Base-by-base conservation (phyloP, 176 grass and related monocot genomes). In the Oryza nivara region DNA sequence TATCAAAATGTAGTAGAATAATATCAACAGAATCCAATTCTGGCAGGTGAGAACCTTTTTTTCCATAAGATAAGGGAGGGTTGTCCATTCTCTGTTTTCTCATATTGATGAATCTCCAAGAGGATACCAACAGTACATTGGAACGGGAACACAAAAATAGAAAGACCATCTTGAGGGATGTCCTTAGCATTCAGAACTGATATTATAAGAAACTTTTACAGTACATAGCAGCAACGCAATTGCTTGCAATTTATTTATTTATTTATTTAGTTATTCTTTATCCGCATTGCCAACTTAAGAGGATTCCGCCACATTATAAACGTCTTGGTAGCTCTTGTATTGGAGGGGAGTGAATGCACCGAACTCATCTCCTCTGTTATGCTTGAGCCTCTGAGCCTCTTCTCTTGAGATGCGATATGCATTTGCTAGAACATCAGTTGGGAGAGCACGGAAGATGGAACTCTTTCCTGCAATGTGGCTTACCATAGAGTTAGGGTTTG, bases 371-470 rank as follows among this genome's bases (percentile, higher is more conserved):
- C 34, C 65, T 78, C 86, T 73, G 23, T 76, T 88, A n/a, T 83
- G 60, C 60, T 88, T 88, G 63, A 88, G 73, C 65, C 71, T 88
- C n/a, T n/a, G 75, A 54, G 65, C 86, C 4, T 88, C 73, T 51
- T 88, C 86, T 67, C 67, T 82, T 25, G 80, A 88, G 8, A 88
- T 11, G 3, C 38, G 45, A 73, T 83, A 88, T 25, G 80, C 74
- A 43, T 47, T 77, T 74, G 82, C 82, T n/a, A 88, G 10, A 19
- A 73, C 86, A 69, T 83, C 73, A 65, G 64, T 70, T 17, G 86
- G 86, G 45, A 83, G 74, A 7, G 46, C 79, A 19, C 16, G 60
- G 23, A 88, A 15, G 22, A 77, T 69, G 6, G 86, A 88, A 10
- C 22, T 73, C 80, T 83, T 88, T n/a, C 86, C 80, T 19, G 43